These are phyloP conservation scores for Telopea speciosissima DNA, from an alignment of 177 flowering plant genomes.

Conservation along the genomic window DNA sequence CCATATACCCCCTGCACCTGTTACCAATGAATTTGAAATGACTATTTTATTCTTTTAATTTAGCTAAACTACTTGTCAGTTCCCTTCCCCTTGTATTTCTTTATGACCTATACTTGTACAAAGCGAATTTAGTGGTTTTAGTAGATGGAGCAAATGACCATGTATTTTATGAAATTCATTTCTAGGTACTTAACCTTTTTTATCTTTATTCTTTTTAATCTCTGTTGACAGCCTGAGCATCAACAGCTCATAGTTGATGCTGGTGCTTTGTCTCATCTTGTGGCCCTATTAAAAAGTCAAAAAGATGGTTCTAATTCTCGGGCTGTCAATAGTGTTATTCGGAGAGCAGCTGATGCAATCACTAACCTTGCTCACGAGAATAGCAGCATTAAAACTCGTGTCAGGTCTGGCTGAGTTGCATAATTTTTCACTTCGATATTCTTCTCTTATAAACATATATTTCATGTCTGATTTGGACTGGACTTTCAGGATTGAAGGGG, in stretches of 20 bases:
- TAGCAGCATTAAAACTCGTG: constrained; percentile 82
- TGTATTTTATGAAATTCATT: not conserved
- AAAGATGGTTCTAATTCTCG: constrained; percentile 49
- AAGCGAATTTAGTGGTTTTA: not conserved
- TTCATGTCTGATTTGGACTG: constrained; percentile 12
- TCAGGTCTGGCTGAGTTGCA: constrained; percentile 55
- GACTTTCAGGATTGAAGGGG: constrained; percentile 78
- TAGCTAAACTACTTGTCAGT: not conserved
- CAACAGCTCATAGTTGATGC: constrained; percentile 91
- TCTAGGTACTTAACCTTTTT: not conserved
- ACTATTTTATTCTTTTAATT: too few relatives aligned
- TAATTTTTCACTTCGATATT: constrained; percentile 3
- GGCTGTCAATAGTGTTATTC: constrained; percentile 76
- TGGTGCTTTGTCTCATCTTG: constrained; percentile 90
- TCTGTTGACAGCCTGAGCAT: constrained; percentile 85
- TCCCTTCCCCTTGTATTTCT: not conserved
- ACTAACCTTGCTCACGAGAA: constrained; percentile 99
- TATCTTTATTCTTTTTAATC: not conserved
- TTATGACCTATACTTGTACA: too few relatives aligned
- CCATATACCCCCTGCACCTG: too few relatives aligned
- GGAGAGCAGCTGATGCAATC: constrained; percentile 97
- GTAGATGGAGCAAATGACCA: not conserved
- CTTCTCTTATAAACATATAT: not conserved
- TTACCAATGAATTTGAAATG: not conserved
- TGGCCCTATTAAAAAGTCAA: constrained; percentile 64